Percentiles rank a stretch among this genome's conserved stretches.
These are phyloP conservation scores for Aspergillus sclerotiicarbonarius DNA, from an alignment of 495 filamentous ascomycete genomes.

Conservation along the genomic window DNA sequence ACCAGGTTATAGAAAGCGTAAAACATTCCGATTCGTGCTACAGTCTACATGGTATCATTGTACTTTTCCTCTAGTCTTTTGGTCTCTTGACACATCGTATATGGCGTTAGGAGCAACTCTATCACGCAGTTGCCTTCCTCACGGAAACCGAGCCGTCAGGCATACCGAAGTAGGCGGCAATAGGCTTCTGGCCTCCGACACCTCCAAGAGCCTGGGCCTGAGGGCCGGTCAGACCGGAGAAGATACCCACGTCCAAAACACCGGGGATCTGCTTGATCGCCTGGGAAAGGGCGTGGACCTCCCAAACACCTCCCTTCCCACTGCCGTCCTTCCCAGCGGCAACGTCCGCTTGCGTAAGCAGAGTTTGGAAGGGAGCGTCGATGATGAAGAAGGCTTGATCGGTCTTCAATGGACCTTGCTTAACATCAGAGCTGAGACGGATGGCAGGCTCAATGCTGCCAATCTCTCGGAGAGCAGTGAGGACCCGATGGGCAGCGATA, in stretches of 20 bases:
- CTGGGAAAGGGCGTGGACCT: constrained; percentile 68
- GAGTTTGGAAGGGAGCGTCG: constrained; percentile 78
- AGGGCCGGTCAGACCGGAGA: constrained; percentile 72
- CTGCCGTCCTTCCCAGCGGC: constrained; percentile 44
- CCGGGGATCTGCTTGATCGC: constrained; percentile 79
- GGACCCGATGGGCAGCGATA: constrained; percentile 68
- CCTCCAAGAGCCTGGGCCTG: constrained; percentile 58
- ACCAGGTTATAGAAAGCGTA: constrained; percentile 6
- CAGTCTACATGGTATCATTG: constrained; percentile 20
- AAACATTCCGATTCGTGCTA: constrained; percentile 12
- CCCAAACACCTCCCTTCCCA: constrained; percentile 63
- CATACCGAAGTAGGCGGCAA: constrained; percentile 94
- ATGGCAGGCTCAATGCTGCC: constrained; percentile 68
- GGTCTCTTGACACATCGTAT: background rate
- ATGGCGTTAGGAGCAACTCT: background rate
- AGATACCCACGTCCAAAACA: constrained; percentile 89
- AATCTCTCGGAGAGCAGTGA: constrained; percentile 62
- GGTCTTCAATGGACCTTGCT: constrained; percentile 81
- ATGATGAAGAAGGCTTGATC: constrained; percentile 94
- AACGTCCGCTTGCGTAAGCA: constrained; percentile 63
- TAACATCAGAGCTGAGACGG: constrained; percentile 62
- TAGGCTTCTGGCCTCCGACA: constrained; percentile 80
- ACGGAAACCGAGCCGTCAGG: constrained; percentile 67
- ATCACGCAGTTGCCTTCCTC: constrained; percentile 37
- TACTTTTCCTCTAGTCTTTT: constrained; percentile 5